phyloP scores from a whole-genome alignment of 805 yeast species.

The Lipomyces starkeyi region DNA sequence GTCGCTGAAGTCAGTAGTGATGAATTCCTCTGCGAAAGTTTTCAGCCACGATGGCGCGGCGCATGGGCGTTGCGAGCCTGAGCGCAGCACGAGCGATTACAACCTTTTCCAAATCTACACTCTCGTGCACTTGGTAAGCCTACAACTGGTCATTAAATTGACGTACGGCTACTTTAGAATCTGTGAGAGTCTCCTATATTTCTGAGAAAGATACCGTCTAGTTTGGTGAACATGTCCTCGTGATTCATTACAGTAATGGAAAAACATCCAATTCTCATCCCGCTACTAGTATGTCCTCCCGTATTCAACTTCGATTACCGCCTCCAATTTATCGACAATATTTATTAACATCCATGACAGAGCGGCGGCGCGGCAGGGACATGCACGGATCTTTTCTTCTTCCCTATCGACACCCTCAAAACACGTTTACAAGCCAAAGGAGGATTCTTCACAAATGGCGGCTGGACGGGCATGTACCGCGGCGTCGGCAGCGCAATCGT shows the following conservation, averaged over 20 bases:
- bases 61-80: not conserved
- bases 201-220: no score
- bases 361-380: slow-evolving; percentile 98
- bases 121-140: no score
- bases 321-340: not conserved
- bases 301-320: no score
- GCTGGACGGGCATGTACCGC: slow-evolving; percentile 85
- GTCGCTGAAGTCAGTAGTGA: no score
- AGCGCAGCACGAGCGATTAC: no score
- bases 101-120: not conserved
- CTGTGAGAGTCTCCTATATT: no score
- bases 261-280: slow-evolving; percentile 35
- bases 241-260: slow-evolving; percentile 27
- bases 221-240: not conserved
- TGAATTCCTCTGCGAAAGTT: not conserved
- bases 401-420: slow-evolving; percentile 94
- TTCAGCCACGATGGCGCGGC: slow-evolving; percentile 6
- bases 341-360: slow-evolving; percentile 38
- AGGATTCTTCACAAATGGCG: slow-evolving; percentile 92
- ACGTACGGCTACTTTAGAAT: no score
- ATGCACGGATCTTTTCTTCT: slow-evolving; percentile 89
- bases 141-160: no score
- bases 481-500: slow-evolving; percentile 94
- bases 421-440: slow-evolving; percentile 95
- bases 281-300: slow-evolving; percentile 28